phyloP scores from a whole-genome alignment of 2,329 filamentous ascomycete species.

The Sporothrix humicola region DNA sequence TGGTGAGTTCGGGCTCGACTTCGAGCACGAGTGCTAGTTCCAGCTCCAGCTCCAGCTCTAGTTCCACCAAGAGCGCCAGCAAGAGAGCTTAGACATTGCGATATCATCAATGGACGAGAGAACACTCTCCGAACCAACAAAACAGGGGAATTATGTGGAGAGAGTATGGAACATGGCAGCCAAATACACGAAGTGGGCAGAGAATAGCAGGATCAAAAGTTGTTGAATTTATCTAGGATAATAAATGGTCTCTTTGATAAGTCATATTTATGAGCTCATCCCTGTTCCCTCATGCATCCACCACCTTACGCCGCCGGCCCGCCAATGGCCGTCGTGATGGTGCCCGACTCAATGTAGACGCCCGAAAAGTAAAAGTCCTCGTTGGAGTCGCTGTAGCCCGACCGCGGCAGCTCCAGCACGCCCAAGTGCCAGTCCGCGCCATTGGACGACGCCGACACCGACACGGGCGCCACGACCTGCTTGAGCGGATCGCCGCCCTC shows the following conservation, averaged over 20 bases:
- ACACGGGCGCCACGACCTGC: slow-evolving; percentile 65
- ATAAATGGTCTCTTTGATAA: not conserved
- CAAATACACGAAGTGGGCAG: no score
- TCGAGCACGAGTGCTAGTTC: no score
- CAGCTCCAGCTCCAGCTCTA: no score
- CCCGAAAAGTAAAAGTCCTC: slow-evolving; percentile 77
- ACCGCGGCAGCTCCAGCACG: slow-evolving; percentile 67
- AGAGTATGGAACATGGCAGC: no score
- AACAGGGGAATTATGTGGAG: no score
- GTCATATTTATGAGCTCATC: no score
- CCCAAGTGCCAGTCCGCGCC: slow-evolving; percentile 76
- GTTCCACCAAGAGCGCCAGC: no score
- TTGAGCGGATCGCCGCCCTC: slow-evolving; percentile 63
- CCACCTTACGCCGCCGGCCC: slow-evolving; percentile 36
- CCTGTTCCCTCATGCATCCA: not conserved
- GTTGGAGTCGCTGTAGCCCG: slow-evolving; percentile 56
- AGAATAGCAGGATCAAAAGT: no score
- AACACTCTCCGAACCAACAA: no score
- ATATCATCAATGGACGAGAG: no score
- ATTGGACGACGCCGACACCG: slow-evolving; percentile 66
- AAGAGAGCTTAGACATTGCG: no score
- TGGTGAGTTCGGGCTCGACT: not conserved
- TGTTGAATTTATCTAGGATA: not conserved
- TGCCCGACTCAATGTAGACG: slow-evolving; percentile 69
- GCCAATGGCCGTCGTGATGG: slow-evolving; percentile 42